Conservation (phyloP, 495 filamentous ascomycete genomes). For the Neurospora hispaniola region DNA sequence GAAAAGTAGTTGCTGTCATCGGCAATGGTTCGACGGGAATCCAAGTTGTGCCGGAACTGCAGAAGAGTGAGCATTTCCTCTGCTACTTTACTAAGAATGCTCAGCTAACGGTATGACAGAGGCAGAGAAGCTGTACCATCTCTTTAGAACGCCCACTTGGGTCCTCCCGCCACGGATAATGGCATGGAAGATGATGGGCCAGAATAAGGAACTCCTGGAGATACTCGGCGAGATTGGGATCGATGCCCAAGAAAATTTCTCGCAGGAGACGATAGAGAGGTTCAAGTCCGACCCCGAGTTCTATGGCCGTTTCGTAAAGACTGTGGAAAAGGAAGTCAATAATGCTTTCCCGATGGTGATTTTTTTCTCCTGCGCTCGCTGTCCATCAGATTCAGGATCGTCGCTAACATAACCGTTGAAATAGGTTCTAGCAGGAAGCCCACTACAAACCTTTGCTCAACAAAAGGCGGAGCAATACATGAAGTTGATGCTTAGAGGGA, state of each 20-base stretch:
- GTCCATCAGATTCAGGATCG: not conserved
- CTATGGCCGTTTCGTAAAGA: conserved; percentile 27
- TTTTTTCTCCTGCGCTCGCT: too few relatives aligned
- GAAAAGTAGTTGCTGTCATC: conserved; percentile 48
- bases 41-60: conserved; percentile 52
- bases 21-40: conserved; percentile 49
- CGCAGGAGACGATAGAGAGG: conserved; percentile 31
- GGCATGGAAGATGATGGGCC: conserved; percentile 33
- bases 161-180: conserved; percentile 44
- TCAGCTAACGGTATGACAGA: conserved; percentile 19
- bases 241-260: conserved; percentile 31
- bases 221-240: conserved; percentile 16
- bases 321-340: conserved; percentile 34
- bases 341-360: conserved; percentile 34
- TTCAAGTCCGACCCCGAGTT: conserved; percentile 33
- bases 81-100: conserved; percentile 21
- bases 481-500: conserved; percentile 32
- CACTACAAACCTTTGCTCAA: conserved; percentile 24
- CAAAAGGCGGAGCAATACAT: conserved; percentile 33
- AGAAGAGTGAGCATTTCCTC: conserved; percentile 35
- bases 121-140: conserved; percentile 35
- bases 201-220: conserved; percentile 16
- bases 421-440: conserved; percentile 25
- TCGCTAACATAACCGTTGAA: not conserved
- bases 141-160: conserved; percentile 57